These are phyloP conservation scores for Globisporangium takayamanum DNA, from an alignment of 352 stramenopile species.

Conservation along the genomic window DNA sequence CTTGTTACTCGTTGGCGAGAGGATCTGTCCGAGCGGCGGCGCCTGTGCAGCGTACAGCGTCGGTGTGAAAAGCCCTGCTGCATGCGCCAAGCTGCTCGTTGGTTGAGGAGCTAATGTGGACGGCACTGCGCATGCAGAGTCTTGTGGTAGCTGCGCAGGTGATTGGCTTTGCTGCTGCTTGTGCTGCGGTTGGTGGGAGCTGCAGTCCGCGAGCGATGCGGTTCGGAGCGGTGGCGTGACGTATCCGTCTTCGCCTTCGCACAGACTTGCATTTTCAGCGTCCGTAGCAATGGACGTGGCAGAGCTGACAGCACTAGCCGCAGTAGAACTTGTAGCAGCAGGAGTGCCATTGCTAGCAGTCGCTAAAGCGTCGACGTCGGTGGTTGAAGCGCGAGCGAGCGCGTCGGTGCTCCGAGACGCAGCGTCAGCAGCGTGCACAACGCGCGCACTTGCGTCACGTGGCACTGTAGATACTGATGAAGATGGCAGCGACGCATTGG, in stretches of 20 bases:
- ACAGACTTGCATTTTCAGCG: not conserved
- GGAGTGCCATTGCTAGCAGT: not conserved
- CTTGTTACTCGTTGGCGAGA: constrained; percentile 11
- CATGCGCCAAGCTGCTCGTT: not conserved
- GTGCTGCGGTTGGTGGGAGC: not conserved
- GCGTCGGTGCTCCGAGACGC: not conserved
- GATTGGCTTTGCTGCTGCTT: not conserved
- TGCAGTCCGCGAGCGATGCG: constrained; percentile 3
- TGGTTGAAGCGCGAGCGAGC: not conserved
- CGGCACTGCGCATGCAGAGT: not conserved
- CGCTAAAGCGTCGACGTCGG: not conserved
- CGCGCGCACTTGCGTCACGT: no score
- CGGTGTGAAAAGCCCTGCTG: constrained; percentile 6
- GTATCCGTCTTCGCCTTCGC: constrained; percentile 7
- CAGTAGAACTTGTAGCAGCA: not conserved
- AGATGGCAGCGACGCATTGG: no score
- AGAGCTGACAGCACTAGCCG: not conserved
- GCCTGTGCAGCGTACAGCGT: constrained; percentile 3
- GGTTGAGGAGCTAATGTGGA: no score
- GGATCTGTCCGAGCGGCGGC: not conserved
- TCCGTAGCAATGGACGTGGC: no score
- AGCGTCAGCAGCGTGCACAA: no score
- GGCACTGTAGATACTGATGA: no score
- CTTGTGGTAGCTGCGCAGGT: not conserved
- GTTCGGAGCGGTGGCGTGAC: constrained; percentile 12